Base-by-base conservation (phyloP, 495 filamentous ascomycete genomes). In the Xylaria flabelliformis region DNA sequence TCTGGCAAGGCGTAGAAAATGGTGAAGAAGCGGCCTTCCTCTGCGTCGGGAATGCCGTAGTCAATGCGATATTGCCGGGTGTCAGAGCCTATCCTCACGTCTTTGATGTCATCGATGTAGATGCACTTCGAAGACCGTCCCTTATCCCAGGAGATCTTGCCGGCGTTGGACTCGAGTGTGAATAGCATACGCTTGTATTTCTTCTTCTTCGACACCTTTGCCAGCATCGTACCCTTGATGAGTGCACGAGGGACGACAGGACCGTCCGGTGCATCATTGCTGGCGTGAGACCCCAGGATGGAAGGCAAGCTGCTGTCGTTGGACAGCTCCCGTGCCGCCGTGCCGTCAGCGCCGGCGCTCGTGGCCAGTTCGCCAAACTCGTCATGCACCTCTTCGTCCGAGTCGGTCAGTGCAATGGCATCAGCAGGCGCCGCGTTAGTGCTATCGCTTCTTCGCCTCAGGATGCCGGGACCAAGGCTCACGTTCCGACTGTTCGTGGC, bases 51-150 rank as follows among this genome's bases (percentile, higher is more conserved):
- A 39, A 96, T 79, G 48, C 89, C 86, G 75, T 92, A 91, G 76
- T 97, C 95, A 78, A 97, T 91, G 13, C 93, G 91, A 74, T 97
- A 97, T 74, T 97, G 94, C 58, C 90, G 87, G 44, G 94, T 94
- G 77, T 97, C 93, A n/a, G 89, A 85, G 46, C 93, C 95, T 46
- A 90, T 88, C 65, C 94, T 90, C 55, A 99, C 93, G 72, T 97
- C 93, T 74, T 91, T 91, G 75, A 99, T 94, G 77, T 99, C 94
- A 73, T 99, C 96, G 69, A 99, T 91, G 77, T 97, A 97, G 74
- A 99, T 92, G 21, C 87, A 88, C 73, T 97, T 98, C 1, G 90
- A 87, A 0, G 91, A 88, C 64, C 92, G 92, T 4, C 87, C 90
- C 19, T 88, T 88, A 80, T 97, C 91, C 96, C 96, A 99, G 42